phyloP scores from a whole-genome alignment of 2,329 filamentous ascomycete species.

The Nannizzia gypsea region DNA sequence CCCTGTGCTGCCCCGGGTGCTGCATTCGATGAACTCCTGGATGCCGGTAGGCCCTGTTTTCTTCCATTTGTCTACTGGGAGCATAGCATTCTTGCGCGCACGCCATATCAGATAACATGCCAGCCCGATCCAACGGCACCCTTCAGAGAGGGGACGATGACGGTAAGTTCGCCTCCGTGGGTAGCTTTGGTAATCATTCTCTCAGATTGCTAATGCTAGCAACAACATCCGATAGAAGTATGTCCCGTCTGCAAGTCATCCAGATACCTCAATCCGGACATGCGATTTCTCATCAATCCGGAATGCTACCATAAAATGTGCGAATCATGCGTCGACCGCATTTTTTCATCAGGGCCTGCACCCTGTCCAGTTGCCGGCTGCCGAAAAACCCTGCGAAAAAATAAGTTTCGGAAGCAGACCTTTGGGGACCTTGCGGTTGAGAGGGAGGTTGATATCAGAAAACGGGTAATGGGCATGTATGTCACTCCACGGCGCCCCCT shows the following conservation, averaged over 20 bases:
- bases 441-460: slow-evolving; percentile 83
- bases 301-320: slow-evolving; percentile 99
- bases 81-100: background rate
- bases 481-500: slow-evolving; percentile 13
- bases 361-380: slow-evolving; percentile 88
- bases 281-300: slow-evolving; percentile 92
- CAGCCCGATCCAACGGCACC: background rate
- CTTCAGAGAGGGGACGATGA: slow-evolving; percentile 3
- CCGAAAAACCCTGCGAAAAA: slow-evolving; percentile 71
- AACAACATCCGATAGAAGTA: slow-evolving; percentile 46
- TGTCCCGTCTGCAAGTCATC: slow-evolving; percentile 97
- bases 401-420: slow-evolving; percentile 73
- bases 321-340: slow-evolving; percentile 84
- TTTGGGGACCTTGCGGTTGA: slow-evolving; percentile 83
- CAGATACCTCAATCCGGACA: slow-evolving; percentile 85
- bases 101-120: background rate
- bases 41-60: background rate
- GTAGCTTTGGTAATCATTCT: background rate
- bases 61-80: background rate
- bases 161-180: background rate
- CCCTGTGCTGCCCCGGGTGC: background rate
- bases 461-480: slow-evolving; percentile 54
- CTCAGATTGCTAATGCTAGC: background rate
- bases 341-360: slow-evolving; percentile 84
- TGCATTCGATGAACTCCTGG: background rate